phyloP scores from a whole-genome alignment of 2,329 filamentous ascomycete genomes.

The Rhynchosporium graminicola region DNA sequence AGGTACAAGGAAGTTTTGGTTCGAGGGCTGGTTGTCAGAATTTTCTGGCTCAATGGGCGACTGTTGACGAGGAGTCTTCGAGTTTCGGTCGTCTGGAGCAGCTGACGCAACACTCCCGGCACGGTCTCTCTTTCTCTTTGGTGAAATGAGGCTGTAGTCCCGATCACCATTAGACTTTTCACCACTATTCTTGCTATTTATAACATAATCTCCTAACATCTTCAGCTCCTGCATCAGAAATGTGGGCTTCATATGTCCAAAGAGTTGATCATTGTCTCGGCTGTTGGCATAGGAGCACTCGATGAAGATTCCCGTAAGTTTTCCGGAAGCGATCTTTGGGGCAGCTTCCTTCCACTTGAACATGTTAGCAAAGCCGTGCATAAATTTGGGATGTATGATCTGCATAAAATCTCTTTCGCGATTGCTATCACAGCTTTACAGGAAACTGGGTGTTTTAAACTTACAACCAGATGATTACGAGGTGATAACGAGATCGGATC shows the following conservation, averaged over 20 bases:
- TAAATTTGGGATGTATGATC: background rate
- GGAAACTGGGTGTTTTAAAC: background rate
- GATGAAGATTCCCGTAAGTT: constrained; percentile 82
- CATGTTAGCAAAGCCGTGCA: background rate
- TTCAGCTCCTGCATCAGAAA: constrained; percentile 80
- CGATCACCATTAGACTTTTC: background rate
- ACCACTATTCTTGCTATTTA: constrained; percentile 17
- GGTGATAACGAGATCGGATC: constrained; percentile 82
- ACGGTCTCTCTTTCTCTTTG: constrained; percentile 35
- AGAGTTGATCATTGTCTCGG: constrained; percentile 75
- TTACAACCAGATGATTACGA: constrained; percentile 57
- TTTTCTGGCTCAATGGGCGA: background rate
- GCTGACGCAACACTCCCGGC: constrained; percentile 33
- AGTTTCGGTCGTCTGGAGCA: background rate
- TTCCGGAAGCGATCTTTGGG: constrained; percentile 73
- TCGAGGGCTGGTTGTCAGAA: background rate
- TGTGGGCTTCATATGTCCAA: constrained; percentile 83
- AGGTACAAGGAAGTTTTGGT: background rate
- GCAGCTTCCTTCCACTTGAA: constrained; percentile 82
- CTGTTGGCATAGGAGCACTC: constrained; percentile 92
- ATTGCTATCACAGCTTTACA: background rate
- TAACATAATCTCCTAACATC: constrained; percentile 57
- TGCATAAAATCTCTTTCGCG: background rate
- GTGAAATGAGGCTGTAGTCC: background rate
- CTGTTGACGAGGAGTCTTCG: background rate